These are phyloP conservation scores for Chytriomyces sp. DNA, from an alignment of 192 early-diverging fungal genomes.

Conservation along the genomic window DNA sequence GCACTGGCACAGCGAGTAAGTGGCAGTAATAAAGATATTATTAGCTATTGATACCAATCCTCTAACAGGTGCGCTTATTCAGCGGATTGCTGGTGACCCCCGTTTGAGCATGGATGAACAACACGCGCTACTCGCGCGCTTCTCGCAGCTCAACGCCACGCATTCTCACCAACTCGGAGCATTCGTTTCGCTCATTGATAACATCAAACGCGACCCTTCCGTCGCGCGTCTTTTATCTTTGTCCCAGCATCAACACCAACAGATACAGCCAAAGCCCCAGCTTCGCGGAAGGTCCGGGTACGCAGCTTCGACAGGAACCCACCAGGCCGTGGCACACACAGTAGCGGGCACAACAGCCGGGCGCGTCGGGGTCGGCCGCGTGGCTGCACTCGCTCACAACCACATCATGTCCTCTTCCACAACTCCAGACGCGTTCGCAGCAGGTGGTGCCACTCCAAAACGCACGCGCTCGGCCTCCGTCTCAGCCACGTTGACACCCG, in stretches of 20 bases:
- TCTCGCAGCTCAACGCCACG: background rate
- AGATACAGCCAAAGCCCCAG: background rate
- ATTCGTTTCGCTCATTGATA: background rate
- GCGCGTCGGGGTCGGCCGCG: background rate
- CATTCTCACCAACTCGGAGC: background rate
- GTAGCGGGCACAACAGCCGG: background rate
- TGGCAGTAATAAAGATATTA: too few species aligned
- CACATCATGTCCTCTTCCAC: background rate
- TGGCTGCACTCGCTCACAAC: background rate
- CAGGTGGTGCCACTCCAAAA: background rate
- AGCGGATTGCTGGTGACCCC: background rate
- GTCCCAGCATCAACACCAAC: slow-evolving; percentile 1
- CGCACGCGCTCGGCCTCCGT: slow-evolving; percentile 14
- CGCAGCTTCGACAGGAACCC: background rate
- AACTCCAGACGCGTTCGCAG: background rate
- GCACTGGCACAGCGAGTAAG: too few species aligned
- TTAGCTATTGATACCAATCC: background rate
- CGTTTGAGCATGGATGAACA: background rate
- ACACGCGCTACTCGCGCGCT: background rate
- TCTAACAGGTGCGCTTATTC: background rate
- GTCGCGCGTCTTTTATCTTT: background rate
- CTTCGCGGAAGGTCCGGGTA: background rate
- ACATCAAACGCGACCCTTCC: background rate
- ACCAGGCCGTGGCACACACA: background rate
- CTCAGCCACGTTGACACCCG: background rate